Evolutionary conservation across 192 early-diverging fungal species (phyloP).

Genomic region (Radiomyces spectabilis): DNA sequence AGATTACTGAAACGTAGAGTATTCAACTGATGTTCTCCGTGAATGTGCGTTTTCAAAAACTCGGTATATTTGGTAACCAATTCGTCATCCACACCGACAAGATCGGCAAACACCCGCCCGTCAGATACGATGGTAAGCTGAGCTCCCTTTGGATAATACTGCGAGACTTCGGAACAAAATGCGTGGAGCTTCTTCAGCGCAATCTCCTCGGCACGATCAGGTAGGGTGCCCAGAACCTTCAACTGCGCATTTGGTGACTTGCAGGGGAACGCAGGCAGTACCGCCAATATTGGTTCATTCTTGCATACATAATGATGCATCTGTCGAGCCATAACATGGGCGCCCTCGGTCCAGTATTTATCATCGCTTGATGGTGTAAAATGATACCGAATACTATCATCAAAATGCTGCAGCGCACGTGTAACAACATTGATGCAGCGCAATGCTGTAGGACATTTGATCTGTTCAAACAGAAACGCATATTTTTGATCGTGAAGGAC

Average conservation of each 20-base stretch:
- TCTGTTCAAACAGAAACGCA: too few species aligned
- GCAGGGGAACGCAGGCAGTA: neutral
- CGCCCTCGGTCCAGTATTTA: neutral
- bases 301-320: neutral
- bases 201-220: neutral
- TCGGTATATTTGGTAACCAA: neutral
- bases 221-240: neutral
- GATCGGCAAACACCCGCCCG: neutral
- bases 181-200: neutral
- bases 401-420: neutral
- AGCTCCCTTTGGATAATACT: neutral
- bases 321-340: neutral
- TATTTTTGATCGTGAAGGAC: too few species aligned
- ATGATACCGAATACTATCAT: neutral
- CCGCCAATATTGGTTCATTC: neutral
- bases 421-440: neutral
- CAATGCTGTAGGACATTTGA: too few species aligned
- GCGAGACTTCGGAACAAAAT: neutral
- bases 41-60: neutral
- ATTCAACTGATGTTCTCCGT: neutral
- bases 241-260: neutral
- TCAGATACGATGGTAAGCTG: neutral
- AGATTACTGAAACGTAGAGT: neutral
- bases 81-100: neutral
- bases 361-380: neutral